Base-by-base conservation (phyloP, 2,329 filamentous ascomycete species). In the Aspergillus persii region DNA sequence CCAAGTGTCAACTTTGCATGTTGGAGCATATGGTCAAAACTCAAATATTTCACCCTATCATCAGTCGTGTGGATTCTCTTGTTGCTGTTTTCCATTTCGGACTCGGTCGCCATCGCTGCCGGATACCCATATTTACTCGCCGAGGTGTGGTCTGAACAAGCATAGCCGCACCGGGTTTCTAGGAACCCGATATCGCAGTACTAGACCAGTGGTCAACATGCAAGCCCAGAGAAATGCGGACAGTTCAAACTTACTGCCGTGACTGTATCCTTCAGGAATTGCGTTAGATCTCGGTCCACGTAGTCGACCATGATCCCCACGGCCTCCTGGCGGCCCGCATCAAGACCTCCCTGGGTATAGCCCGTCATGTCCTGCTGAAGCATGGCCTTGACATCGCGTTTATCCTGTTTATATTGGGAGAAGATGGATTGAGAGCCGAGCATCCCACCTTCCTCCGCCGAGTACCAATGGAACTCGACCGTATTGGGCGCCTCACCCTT, bases 321-420 rank as follows among this genome's bases (percentile, higher is more conserved):
- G 50, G 87, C 89, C 81, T 97, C 94, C 4, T 87, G 84, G 75
- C 91, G 83, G 60, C 92, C 92, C 3, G 91, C 89, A 65, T 95
- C 90, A 23, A 95, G 79, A 0, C 92, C 96, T 69, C 88, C 88
- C 73, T 93, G 86, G 4, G 92, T 84, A 73, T 89, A 97, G 18
- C 94, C 94, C 1, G 92, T 96, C 94, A 98, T 98, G 76, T 98
- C 94, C 77, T 98, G 94, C 80, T 98, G 94, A 56, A 98, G 85
- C 95, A 98, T 98, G 36, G 94, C 94, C 79, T 94, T 96, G 75
- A 98, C 84, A 65, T 94, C 87, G 29, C 88, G 85, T 33, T 84
- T 83, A 26, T 84, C 77, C 73, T 88, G 86, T 76, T 90, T 88
- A 71, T 98, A 98, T 7, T 85, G 79, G 53, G 85, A 83, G 81